Evolutionary conservation across 306 rosid genomes (phyloP).

Genomic region (Citrullus mucosospermus): DNA sequence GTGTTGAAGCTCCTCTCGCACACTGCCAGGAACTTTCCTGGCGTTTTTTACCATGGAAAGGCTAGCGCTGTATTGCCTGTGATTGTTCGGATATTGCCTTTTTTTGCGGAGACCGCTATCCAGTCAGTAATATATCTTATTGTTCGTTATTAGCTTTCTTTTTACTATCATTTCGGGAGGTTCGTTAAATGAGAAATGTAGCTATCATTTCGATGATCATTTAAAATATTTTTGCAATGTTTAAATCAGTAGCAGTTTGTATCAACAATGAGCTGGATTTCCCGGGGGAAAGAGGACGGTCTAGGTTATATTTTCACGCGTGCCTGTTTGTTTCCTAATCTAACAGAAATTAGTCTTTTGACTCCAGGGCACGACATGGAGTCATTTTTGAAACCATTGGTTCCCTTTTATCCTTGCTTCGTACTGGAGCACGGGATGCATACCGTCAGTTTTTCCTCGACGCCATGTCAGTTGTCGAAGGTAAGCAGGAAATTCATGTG

Average conservation of each 20-base stretch:
- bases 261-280: background rate
- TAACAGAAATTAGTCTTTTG: constrained; percentile 1
- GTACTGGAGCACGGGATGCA: constrained; percentile 51
- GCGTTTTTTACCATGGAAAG: constrained; percentile 61
- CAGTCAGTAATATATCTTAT: constrained; percentile 19
- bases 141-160: background rate
- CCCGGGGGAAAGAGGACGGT: too few species aligned
- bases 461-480: constrained; percentile 57
- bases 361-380: constrained; percentile 56
- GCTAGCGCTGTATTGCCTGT: constrained; percentile 46
- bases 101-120: constrained; percentile 56
- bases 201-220: background rate
- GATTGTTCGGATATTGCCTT: constrained; percentile 62
- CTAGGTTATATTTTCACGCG: too few species aligned
- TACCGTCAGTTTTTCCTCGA: constrained; percentile 61
- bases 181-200: background rate
- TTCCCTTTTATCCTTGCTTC: constrained; percentile 68
- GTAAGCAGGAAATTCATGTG: constrained; percentile 16
- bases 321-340: background rate
- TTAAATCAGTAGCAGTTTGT: background rate
- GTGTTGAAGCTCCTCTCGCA: constrained; percentile 60
- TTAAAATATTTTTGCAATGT: background rate
- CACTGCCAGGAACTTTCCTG: constrained; percentile 55
- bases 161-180: background rate
- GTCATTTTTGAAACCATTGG: constrained; percentile 60